Base-by-base conservation (phyloP, 257 asterid species). In the Solanum stenotomum region DNA sequence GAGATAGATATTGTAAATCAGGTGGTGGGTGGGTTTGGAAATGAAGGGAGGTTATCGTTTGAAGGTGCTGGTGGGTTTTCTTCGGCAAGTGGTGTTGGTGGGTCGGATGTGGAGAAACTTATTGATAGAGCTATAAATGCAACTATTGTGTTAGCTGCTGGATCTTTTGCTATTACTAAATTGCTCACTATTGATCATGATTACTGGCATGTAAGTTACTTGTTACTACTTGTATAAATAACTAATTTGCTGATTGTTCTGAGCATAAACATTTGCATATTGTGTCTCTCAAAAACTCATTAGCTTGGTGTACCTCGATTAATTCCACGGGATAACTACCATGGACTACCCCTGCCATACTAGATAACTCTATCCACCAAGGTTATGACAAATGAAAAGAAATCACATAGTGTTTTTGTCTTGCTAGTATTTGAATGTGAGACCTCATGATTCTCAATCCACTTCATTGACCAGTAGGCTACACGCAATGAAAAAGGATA, bases 161-260 rank as follows among this genome's bases (percentile, higher is more conserved):
- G 96, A 8, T 92, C 96, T 89, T 95, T 95, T 90, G 98, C 98
- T 85, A 91, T 96, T 86, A 93, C 95, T 63, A 95, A 94, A 92
- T 78, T 96, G 91, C 95, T 96, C 49, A 95, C 98, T 20, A 92
- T 96, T 75, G 98, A 96, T 87, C 93, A 91, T 52, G 94, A 95
- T 91, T 93, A 94, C 85, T 95, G 96, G 98, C 98, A 96, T 86
- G 98, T 96, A 91, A 92, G 98, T 92, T 22, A 29, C 49, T 63
- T 11, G 16, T 52, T 46, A 25, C 40, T 27, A 25, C 5, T 35
- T 38, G 15, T 76, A 22, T 79, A 1, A 14, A 76, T 27, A 10
- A 38, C 35, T 77, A 15, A 37, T 65, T 44, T 42, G 63, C 37
- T 18, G 67, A 13, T 46, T 81, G 40, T 81, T 78, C 2, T 25